Conservation (phyloP, 2,329 filamentous ascomycete genomes). For the Penicillium palitans region DNA sequence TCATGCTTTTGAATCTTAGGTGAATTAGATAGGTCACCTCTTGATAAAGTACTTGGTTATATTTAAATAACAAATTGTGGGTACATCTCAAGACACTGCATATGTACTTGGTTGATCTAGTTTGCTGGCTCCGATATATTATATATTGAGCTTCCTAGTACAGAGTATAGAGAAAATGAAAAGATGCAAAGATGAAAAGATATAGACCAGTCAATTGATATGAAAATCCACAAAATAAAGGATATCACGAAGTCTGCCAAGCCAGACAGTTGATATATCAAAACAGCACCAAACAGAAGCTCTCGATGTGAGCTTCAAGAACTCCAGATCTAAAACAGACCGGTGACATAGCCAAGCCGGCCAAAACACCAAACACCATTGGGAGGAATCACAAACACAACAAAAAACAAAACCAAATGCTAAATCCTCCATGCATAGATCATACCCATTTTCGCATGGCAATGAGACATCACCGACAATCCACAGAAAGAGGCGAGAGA, state of each 20-base stretch:
- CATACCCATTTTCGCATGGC: slow-evolving; percentile 2
- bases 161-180: no score
- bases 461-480: slow-evolving; percentile 7
- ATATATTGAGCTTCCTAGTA: background rate
- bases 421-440: slow-evolving; percentile 15
- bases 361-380: slow-evolving; percentile 10
- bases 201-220: background rate
- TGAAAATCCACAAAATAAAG: background rate
- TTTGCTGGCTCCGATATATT: background rate
- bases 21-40: slow-evolving; percentile 45
- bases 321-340: slow-evolving; percentile 11
- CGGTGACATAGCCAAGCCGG: slow-evolving; percentile 1
- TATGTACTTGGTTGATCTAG: background rate
- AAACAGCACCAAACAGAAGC: background rate
- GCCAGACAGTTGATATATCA: slow-evolving; percentile 2
- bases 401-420: background rate
- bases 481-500: background rate
- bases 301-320: background rate
- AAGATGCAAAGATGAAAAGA: background rate
- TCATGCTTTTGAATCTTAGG: slow-evolving; percentile 79
- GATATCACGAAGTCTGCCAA: background rate
- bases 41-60: background rate
- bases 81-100: background rate
- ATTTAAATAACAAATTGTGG: background rate
- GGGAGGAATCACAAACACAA: background rate